Evolutionary conservation across 441 rosid species (phyloP).

Genomic region (Pelargonium fulgidum): DNA sequence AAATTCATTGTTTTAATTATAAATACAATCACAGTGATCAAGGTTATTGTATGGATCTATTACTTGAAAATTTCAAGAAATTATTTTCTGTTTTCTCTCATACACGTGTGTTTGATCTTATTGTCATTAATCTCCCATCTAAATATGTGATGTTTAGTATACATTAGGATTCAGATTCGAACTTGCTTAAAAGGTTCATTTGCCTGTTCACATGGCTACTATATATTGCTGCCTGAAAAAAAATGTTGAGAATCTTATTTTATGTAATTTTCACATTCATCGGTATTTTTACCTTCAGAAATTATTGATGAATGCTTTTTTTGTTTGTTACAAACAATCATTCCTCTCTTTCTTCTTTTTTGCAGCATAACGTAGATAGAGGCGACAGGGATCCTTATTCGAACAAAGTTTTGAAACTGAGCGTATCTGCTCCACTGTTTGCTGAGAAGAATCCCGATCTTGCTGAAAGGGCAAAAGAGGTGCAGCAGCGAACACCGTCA

Average conservation of each 20-base stretch:
- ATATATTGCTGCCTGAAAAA: neutral
- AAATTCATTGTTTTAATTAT: neutral
- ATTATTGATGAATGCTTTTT: no score
- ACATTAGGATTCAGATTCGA: no score
- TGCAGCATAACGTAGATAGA: conserved; percentile 48
- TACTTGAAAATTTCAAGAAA: neutral
- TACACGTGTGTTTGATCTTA: neutral
- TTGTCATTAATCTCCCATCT: neutral
- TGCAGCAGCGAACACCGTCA: conserved; percentile 34
- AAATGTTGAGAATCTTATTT: neutral
- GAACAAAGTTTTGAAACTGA: conserved; percentile 32
- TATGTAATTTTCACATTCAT: neutral
- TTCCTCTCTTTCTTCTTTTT: neutral
- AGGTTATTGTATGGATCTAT: neutral
- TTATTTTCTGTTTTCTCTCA: neutral
- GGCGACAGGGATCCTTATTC: conserved; percentile 31
- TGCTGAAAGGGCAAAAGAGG: conserved; percentile 33
- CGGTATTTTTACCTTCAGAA: no score
- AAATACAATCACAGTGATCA: neutral
- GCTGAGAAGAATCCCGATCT: conserved; percentile 31
- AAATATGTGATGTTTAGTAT: neutral
- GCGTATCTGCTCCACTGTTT: conserved; percentile 56
- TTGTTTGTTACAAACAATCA: neutral
- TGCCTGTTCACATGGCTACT: neutral
- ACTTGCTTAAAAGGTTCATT: neutral